These are phyloP conservation scores for Rubia tinctorum DNA, from an alignment of 305 asterid genomes.

Conservation along the genomic window DNA sequence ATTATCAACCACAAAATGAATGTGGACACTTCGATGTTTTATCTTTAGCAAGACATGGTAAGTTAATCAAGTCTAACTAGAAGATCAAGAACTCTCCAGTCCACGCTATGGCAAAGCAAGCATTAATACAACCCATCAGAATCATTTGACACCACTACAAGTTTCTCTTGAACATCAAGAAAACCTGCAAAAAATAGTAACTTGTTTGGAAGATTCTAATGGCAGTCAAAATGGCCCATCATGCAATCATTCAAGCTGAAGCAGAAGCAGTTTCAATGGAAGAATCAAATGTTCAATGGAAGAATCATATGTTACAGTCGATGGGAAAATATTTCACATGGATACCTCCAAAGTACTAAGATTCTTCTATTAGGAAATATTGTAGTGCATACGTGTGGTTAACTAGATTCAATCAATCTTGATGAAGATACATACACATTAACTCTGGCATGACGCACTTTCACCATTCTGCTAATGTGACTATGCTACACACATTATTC, in stretches of 20 bases:
- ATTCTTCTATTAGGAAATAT: slow-evolving; percentile 1
- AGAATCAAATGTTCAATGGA: not conserved
- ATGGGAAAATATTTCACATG: slow-evolving; percentile 4
- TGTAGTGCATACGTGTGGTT: slow-evolving; percentile 44
- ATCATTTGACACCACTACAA: slow-evolving; percentile 6
- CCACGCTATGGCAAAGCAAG: not conserved
- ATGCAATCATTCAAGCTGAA: not conserved
- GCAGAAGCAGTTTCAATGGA: not conserved
- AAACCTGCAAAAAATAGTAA: not conserved
- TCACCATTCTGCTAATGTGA: slow-evolving; percentile 56
- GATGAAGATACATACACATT: slow-evolving; percentile 66
- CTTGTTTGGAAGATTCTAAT: not conserved
- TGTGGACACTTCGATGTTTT: too few species aligned
- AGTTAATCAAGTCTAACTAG: not conserved
- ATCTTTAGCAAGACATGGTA: not conserved
- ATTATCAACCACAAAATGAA: not conserved
- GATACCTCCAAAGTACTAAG: not conserved
- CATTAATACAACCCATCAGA: not conserved
- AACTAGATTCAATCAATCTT: slow-evolving; percentile 58
- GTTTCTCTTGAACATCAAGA: not conserved
- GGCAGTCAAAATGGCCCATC: not conserved
- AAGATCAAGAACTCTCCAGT: not conserved
- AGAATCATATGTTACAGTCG: slow-evolving; percentile 1
- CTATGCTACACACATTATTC: slow-evolving; percentile 72
- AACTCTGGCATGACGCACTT: slow-evolving; percentile 59